These are phyloP conservation scores for Pseudohyphozyma bogoriensis DNA, from an alignment of 768 basidiomycete genomes.

Conservation along the genomic window DNA sequence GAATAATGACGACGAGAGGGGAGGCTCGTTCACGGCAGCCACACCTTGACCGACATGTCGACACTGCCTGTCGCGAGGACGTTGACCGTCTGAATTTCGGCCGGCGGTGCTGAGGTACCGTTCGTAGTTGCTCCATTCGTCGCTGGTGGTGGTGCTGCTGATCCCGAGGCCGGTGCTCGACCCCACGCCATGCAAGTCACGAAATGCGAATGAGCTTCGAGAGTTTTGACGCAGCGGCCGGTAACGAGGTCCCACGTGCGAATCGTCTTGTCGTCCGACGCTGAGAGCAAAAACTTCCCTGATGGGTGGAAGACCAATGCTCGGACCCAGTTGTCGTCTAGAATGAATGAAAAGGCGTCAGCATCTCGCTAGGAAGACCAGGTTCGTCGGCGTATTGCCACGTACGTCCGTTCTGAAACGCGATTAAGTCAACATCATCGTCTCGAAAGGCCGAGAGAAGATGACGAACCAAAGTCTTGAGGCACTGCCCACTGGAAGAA, in stretches of 20 bases:
- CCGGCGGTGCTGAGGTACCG: constrained; percentile 7
- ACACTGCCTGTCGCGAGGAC: constrained; percentile 46
- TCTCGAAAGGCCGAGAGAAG: background rate
- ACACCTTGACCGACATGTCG: constrained; percentile 38
- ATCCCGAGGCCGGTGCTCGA: constrained; percentile 14
- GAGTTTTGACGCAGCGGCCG: constrained; percentile 72
- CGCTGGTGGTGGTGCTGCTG: constrained; percentile 5
- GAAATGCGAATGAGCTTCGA: constrained; percentile 69
- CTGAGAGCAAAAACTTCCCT: constrained; percentile 81
- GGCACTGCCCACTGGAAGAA: constrained; percentile 63
- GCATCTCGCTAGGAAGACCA: constrained; percentile 42
- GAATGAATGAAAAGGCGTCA: constrained; percentile 4
- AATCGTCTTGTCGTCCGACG: constrained; percentile 83
- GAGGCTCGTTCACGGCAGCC: no score
- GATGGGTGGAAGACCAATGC: constrained; percentile 80
- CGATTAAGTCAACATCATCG: background rate
- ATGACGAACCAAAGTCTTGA: constrained; percentile 58
- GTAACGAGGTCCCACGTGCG: constrained; percentile 80
- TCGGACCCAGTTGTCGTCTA: constrained; percentile 78
- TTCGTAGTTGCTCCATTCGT: constrained; percentile 13
- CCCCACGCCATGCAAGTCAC: constrained; percentile 35
- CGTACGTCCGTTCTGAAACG: constrained; percentile 6
- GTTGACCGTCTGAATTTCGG: constrained; percentile 40
- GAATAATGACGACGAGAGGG: no score
- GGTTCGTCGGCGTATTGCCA: constrained; percentile 40